These are phyloP conservation scores for Waltergamsia citrina DNA, from an alignment of 2,329 filamentous ascomycete species.

Conservation along the genomic window DNA sequence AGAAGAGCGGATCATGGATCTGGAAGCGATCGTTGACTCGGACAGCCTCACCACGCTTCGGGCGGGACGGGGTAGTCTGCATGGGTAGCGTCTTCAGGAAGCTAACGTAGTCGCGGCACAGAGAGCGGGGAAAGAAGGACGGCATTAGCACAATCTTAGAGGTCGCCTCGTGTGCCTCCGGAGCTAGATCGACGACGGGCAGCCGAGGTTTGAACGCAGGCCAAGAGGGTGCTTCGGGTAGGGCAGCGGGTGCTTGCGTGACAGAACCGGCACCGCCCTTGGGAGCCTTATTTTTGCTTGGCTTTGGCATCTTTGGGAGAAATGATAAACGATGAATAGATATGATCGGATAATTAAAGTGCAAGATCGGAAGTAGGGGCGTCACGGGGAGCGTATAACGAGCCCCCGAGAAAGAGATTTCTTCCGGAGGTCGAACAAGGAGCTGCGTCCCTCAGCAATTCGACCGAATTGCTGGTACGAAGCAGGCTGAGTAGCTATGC, in stretches of 20 bases:
- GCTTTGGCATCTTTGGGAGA: too few relatives aligned
- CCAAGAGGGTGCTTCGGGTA: conserved; percentile 47
- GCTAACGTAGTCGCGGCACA: conserved; percentile 68
- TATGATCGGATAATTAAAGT: too few relatives aligned
- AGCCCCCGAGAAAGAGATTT: too few relatives aligned
- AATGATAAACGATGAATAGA: too few relatives aligned
- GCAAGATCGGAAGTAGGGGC: too few relatives aligned
- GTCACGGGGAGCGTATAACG: too few relatives aligned
- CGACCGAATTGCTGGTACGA: too few relatives aligned
- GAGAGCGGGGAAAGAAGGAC: conserved; percentile 63
- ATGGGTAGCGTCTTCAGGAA: conserved; percentile 64
- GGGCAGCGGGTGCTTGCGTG: too few relatives aligned
- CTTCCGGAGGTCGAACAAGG: too few relatives aligned
- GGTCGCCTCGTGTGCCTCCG: conserved; percentile 40
- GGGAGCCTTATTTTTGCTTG: background rate
- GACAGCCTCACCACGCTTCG: conserved; percentile 71
- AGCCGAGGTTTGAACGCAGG: conserved; percentile 61
- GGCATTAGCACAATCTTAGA: conserved; percentile 64
- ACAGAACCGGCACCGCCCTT: too few relatives aligned
- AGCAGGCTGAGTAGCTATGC: too few relatives aligned
- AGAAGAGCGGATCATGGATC: conserved; percentile 66
- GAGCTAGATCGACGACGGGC: conserved; percentile 52
- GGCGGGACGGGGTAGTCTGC: conserved; percentile 67
- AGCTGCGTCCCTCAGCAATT: too few relatives aligned
- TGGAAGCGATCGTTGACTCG: conserved; percentile 88